Base-by-base conservation (phyloP, 176 grass and related monocot species). In the Echinochloa phyllopogon region DNA sequence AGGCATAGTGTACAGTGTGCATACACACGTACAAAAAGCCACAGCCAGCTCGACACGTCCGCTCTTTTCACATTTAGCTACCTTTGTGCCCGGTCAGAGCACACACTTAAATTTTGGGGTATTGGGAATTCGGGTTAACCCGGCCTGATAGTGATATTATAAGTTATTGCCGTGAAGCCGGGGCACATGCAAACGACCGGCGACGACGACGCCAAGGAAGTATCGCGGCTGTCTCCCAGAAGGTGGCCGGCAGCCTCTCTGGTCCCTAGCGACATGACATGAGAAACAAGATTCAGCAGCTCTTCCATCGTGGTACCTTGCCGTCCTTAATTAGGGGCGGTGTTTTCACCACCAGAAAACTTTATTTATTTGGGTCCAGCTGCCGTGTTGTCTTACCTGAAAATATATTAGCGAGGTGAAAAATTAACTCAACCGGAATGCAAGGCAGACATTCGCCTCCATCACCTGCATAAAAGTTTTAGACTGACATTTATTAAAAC, bases 221-320 rank as follows among this genome's bases (percentile, higher is more conserved):
- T 59, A 75, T 65, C 81, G 44, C 44, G 27, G 69, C 37, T 83
- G 81, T 81, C 58, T 74, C 43, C 70, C 18, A 4, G 57, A 83
- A 51, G 63, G 78, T 40, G 29, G 45, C 69, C 15, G 11, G 59
- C 37, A 58, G 23, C 16, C 41, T 27, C n/a, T 41, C 65, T 58
- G 23, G 60, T 65, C 43, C 61, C 29, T 12, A 49, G 44, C 60
- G 33, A 66, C 62, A 6, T 17, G 47, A 24, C 48, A 40, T 37
- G 29, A 33, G 29, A 33, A 33, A 33, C 29, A 33, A 33, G 29
- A 33, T 33, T 33, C 29, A 33, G 29, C 29, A 33, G 29, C 29
- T 33, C 29, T 33, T 33, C 29, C 29, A 33, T 33, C 20, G 55
- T 57, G 55, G 20, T 57, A 57, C 8, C 55, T 57, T 21, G 21